Evolutionary conservation across 2,329 filamentous ascomycete genomes (phyloP), one percentile per base, ranked within the genome.

Genomic region (Microcyclosporella mali): DNA sequence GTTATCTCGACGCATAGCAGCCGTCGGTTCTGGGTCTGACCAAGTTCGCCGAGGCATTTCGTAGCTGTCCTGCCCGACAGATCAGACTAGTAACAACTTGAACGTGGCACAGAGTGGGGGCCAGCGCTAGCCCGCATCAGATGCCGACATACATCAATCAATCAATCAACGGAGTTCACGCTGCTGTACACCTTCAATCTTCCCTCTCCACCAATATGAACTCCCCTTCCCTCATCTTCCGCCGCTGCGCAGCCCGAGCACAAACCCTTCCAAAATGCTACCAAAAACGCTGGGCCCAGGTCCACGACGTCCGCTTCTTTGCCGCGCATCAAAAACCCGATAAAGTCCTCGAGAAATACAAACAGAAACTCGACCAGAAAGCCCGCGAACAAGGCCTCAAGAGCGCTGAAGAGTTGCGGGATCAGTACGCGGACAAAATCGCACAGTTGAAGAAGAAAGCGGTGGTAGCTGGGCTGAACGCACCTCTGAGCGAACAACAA

Each of bases 281-380:
- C 41, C 90, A 95, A 66, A 79, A 83, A 43, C 81, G 89, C 63
- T 94, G 87, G 84, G 90, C 90, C 2, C 87, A 87, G 58, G 88
- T 95, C 21, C 87, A 94, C 66, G 87, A 95, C 66, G 82, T 94
- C 36, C 87, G 89, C 52, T 94, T 90, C 72, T 77, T 95, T 34
- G 84, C 84, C 48, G 92, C 88, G 12, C 85, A 88, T 49, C 78
- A 79, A 45, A 71, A 79, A 44, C 74, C 82, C 19, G 44, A 76
- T 56, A 51, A 50, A 30, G 72, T 95, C 30, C 63, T 86, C 51
- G 88, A 94, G 52, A 94, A 86, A 66, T 98, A 98, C 71, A 79
- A 79, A 56, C 77, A 83, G 44, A 95, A 95, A 71, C 82, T 98
- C 50, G 77, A 85, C 53, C 71, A 76, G 52, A 95, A 94, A 68